Percentiles rank a stretch among this genome's conserved stretches.
Evolutionary conservation across 768 basidiomycete genomes (phyloP).

Genomic region (Termitomyces sp.): DNA sequence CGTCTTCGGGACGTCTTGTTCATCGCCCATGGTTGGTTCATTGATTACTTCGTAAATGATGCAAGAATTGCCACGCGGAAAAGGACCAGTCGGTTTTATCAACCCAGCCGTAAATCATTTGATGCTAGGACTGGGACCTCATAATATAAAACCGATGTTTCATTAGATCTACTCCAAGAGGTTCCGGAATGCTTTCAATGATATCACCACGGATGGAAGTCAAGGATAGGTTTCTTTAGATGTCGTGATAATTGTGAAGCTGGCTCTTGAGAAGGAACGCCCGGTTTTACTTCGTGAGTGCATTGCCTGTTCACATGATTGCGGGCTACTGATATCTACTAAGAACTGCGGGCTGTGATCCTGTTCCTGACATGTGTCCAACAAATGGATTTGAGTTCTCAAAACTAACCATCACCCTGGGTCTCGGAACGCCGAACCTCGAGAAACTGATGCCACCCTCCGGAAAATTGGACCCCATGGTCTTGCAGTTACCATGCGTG

Average conservation of each 20-base stretch:
- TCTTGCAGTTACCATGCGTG: not conserved
- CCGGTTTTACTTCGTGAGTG: slow-evolving; percentile 29
- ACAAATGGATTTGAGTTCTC: too few species aligned
- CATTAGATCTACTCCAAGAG: slow-evolving; percentile 28
- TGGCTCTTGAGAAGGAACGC: slow-evolving; percentile 18
- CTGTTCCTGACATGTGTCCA: slow-evolving; percentile 26
- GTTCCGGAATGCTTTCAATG: slow-evolving; percentile 32
- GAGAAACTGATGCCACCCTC: slow-evolving; percentile 24
- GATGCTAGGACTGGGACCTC: not conserved
- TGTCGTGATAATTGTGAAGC: not conserved
- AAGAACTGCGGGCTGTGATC: slow-evolving; percentile 35
- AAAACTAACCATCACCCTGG: slow-evolving; percentile 10
- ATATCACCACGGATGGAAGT: slow-evolving; percentile 34
- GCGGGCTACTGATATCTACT: not conserved
- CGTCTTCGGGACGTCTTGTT: slow-evolving; percentile 45
- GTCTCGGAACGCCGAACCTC: slow-evolving; percentile 33
- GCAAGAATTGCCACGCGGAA: slow-evolving; percentile 37
- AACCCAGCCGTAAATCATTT: slow-evolving; percentile 32
- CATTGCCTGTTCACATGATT: not conserved
- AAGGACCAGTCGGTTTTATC: slow-evolving; percentile 42
- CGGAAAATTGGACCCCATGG: not conserved
- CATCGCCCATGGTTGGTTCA: slow-evolving; percentile 43
- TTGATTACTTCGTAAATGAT: slow-evolving; percentile 50
- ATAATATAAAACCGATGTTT: not conserved
- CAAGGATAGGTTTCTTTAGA: slow-evolving; percentile 21